These are phyloP conservation scores for Gentiana dahurica DNA, from an alignment of 257 asterid species.

Conservation along the genomic window DNA sequence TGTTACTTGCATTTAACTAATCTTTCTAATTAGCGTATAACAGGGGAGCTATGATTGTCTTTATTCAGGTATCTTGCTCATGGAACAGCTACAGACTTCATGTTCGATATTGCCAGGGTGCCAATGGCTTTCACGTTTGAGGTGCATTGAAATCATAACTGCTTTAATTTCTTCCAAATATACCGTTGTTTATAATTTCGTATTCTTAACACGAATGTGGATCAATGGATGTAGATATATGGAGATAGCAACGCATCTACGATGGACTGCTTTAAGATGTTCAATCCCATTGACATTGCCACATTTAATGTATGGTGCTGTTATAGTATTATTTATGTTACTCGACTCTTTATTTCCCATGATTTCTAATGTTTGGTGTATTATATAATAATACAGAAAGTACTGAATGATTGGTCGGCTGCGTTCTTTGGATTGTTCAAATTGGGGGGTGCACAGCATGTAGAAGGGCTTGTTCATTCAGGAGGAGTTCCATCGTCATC, in stretches of 20 bases:
- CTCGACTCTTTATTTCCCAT: too few relatives aligned
- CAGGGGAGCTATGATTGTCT: neutral
- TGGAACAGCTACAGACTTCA: constrained; percentile 96
- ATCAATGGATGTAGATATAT: constrained; percentile 51
- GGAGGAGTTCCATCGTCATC: constrained; percentile 26
- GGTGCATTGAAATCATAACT: constrained; percentile 30
- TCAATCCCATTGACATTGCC: constrained; percentile 80
- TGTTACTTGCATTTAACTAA: constrained; percentile 16
- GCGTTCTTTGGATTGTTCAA: constrained; percentile 74
- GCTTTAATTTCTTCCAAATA: neutral
- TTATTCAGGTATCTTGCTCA: constrained; percentile 80
- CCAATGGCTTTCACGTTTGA: constrained; percentile 98
- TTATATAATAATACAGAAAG: constrained; percentile 47
- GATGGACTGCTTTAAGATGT: constrained; percentile 92
- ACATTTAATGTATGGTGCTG: constrained; percentile 60
- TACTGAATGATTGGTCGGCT: constrained; percentile 89
- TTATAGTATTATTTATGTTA: neutral
- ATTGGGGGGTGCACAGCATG: constrained; percentile 48
- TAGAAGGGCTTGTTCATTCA: constrained; percentile 46
- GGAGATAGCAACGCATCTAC: constrained; percentile 82
- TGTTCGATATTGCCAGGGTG: constrained; percentile 87
- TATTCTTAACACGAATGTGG: constrained; percentile 3
- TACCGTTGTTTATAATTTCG: constrained; percentile 6
- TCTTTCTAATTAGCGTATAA: neutral
- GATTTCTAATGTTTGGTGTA: neutral